A percentile compares a stretch with the other conserved stretches of the same genome.
Evolutionary conservation across 768 basidiomycete genomes (phyloP).

Genomic region (Trametes cinnabarina): DNA sequence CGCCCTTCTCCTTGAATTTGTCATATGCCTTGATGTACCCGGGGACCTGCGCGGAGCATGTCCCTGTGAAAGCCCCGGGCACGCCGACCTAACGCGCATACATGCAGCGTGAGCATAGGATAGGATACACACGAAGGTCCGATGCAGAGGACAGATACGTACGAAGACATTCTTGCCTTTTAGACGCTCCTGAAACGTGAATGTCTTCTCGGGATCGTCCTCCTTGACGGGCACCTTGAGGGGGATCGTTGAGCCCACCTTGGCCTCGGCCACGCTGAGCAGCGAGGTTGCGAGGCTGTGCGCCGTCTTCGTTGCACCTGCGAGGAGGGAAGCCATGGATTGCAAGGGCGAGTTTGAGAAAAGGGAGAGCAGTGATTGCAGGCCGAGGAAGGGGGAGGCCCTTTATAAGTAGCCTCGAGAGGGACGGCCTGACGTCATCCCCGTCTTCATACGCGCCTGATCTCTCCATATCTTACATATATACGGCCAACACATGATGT

Average conservation of each 20-base stretch:
- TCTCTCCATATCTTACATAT: slow-evolving; percentile 2
- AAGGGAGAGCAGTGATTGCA: not conserved
- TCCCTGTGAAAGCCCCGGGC: slow-evolving; percentile 74
- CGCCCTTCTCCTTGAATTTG: slow-evolving; percentile 72
- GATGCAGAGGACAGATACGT: not conserved
- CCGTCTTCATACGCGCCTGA: no score
- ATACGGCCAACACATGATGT: not conserved
- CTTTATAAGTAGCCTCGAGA: no score
- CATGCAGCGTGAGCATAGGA: not conserved
- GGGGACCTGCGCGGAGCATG: slow-evolving; percentile 63
- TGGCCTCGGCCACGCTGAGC: slow-evolving; percentile 45
- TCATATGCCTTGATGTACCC: slow-evolving; percentile 64
- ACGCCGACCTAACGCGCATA: slow-evolving; percentile 54
- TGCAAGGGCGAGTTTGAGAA: not conserved
- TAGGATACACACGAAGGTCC: not conserved
- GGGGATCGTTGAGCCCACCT: slow-evolving; percentile 50
- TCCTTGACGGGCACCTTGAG: slow-evolving; percentile 54
- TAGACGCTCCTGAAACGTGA: slow-evolving; percentile 39
- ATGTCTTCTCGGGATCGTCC: slow-evolving; percentile 43
- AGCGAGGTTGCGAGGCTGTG: slow-evolving; percentile 54
- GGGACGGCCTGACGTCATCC: slow-evolving; percentile 21
- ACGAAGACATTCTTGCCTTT: slow-evolving; percentile 66
- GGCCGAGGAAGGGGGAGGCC: no score
- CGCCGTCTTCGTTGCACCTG: slow-evolving; percentile 48
- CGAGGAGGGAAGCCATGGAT: slow-evolving; percentile 48